Base-by-base conservation (phyloP, 108 stramenopile species). In the Stephanodiscus triporus region DNA sequence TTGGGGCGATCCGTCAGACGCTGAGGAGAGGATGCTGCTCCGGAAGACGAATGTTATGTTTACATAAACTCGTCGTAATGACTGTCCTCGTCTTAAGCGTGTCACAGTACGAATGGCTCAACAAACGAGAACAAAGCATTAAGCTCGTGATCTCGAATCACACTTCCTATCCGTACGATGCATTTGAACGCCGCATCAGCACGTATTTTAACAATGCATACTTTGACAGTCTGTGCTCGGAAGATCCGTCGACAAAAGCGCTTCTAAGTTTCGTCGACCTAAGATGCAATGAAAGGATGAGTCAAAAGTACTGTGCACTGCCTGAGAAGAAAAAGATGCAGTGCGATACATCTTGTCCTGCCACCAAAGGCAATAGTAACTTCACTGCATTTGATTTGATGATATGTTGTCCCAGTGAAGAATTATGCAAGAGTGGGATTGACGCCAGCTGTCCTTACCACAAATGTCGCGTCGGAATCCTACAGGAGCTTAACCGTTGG, bases 371-470 rank as follows among this genome's bases (percentile, higher is more conserved):
- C 27, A 29, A 14, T 11, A n/a, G 24, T 26, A 26, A 14, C 20
- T 30, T 22, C 20, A 69, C 45, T 8, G 9, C 49, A 6, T 24
- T 27, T 13, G 73, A 68, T 32, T 30, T 66, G 13, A 60, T 47
- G 47, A 30, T 40, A 20, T 82, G 81, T 23, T 82, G 81, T 40
- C 74, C 81, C 10, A 64, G 50, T 40, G 76, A 84, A 55, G 50
- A 50, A 26, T 27, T 32, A 4, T 84, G 83, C 45, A 32, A 26
- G 14, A 45, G 26, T 13, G 78, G 74, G 51, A 53, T 47, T 2
- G 20, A 58, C 14, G 32, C 20, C 4, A 43, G 49, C 6, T 84
- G 83, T 49, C 79, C 83, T 0, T 84, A 72, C 60, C 75, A 84
- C 16, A 70, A 19, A 37, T 84, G 83, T 30, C 66, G 83, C 36